Percentiles rank a stretch among this genome's conserved stretches.
phyloP scores from a whole-genome alignment of 140 eudicot species.

The Bidens hawaiensis region DNA sequence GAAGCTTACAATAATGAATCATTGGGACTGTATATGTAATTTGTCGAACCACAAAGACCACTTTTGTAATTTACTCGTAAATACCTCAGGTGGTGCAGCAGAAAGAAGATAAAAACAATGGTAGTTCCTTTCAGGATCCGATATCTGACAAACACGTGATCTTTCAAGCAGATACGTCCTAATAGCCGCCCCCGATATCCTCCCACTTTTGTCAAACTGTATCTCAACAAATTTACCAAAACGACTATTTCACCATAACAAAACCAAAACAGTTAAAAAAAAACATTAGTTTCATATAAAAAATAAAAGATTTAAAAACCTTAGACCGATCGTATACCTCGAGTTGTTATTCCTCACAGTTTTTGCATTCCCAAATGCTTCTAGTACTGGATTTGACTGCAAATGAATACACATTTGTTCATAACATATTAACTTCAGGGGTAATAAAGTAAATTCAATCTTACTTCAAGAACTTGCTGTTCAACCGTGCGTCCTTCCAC shows the following conservation, averaged over 20 bases:
- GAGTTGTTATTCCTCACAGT: slow-evolving; percentile 77
- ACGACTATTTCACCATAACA: slow-evolving; percentile 48
- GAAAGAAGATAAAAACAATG: slow-evolving; percentile 98
- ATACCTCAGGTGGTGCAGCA: slow-evolving; percentile 86
- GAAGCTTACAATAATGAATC: no score
- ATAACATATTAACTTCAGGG: background rate
- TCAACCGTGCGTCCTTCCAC: slow-evolving; percentile 73
- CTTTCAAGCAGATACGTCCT: slow-evolving; percentile 88
- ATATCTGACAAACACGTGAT: slow-evolving; percentile 93
- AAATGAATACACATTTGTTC: slow-evolving; percentile 7
- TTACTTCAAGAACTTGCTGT: slow-evolving; percentile 78
- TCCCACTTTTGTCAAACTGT: slow-evolving; percentile 78
- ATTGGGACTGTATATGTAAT: no score
- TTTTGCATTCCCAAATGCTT: slow-evolving; percentile 84
- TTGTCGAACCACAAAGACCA: no score
- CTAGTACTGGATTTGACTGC: slow-evolving; percentile 82
- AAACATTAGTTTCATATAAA: background rate
- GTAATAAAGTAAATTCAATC: background rate
- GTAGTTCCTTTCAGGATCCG: slow-evolving; percentile 91
- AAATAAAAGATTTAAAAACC: background rate
- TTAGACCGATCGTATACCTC: slow-evolving; percentile 29
- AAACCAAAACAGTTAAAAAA: background rate
- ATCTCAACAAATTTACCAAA: slow-evolving; percentile 96
- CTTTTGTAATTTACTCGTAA: no score
- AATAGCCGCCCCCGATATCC: slow-evolving; percentile 94